Conservation (phyloP, 2,329 filamentous ascomycete genomes). For the Bretziella fagacearum region DNA sequence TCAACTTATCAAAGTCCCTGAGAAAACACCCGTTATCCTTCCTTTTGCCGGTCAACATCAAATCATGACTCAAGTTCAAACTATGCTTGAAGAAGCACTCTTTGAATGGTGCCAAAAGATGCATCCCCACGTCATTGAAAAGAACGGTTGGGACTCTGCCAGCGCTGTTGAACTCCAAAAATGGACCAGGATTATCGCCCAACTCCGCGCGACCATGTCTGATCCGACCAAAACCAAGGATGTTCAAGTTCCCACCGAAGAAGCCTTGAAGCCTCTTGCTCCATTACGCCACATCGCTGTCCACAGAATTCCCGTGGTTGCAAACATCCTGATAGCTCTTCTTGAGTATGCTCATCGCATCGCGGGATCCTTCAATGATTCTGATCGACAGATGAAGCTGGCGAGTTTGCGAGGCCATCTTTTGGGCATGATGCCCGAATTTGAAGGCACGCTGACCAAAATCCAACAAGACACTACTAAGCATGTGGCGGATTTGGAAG, state of each 20-base stretch:
- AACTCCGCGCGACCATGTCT: background rate
- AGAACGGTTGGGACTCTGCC: constrained; percentile 6
- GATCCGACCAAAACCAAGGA: constrained; percentile 1
- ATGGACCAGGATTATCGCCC: constrained; percentile 6
- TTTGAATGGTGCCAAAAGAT: constrained; percentile 7
- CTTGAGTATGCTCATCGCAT: constrained; percentile 7
- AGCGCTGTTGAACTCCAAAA: constrained; percentile 8
- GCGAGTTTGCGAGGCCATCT: background rate
- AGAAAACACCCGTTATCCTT: background rate
- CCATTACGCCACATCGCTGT: constrained; percentile 13
- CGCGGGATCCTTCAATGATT: constrained; percentile 5
- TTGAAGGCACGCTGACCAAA: background rate
- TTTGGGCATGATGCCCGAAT: background rate
- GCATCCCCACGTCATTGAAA: background rate
- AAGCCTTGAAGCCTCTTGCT: constrained; percentile 2
- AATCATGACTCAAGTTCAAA: constrained; percentile 6
- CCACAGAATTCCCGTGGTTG: constrained; percentile 7
- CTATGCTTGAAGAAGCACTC: constrained; percentile 6
- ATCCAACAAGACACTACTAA: constrained; percentile 1
- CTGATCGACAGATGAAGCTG: background rate
- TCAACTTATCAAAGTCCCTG: constrained; percentile 7
- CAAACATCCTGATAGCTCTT: background rate
- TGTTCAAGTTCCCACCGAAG: background rate
- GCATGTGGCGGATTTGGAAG: constrained; percentile 3
- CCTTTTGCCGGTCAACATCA: constrained; percentile 10